phyloP scores from a whole-genome alignment of 2,329 filamentous ascomycete genomes.

The Fonsecaea nubica region DNA sequence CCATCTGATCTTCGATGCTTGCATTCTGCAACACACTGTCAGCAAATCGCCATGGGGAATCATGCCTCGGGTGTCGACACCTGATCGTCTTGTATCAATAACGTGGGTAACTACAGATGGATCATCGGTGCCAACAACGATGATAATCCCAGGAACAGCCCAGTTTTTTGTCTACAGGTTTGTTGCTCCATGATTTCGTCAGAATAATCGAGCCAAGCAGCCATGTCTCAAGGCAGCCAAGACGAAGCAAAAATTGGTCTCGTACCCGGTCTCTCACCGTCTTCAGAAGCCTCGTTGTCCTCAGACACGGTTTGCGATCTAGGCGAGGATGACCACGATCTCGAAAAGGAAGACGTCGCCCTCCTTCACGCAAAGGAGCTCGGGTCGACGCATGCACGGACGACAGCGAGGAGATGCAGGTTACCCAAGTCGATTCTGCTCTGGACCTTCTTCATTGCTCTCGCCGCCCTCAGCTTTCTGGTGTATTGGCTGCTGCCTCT shows the following conservation, averaged over 20 bases:
- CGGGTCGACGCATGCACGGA: not conserved
- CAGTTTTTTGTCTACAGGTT: too few relatives aligned
- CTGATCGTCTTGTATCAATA: too few relatives aligned
- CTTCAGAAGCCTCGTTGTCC: not conserved
- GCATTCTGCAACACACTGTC: too few relatives aligned
- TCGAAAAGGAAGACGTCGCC: not conserved
- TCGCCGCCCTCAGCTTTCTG: not conserved
- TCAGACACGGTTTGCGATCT: not conserved
- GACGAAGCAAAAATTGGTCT: not conserved
- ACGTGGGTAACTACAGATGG: too few relatives aligned
- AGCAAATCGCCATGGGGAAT: too few relatives aligned
- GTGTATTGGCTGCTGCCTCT: slow-evolving; percentile 6
- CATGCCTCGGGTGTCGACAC: too few relatives aligned
- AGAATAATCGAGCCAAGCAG: too few relatives aligned
- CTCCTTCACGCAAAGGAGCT: not conserved
- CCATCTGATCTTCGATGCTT: too few relatives aligned
- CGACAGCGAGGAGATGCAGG: not conserved
- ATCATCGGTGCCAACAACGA: too few relatives aligned
- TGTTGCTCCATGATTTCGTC: too few relatives aligned
- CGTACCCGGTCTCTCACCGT: not conserved
- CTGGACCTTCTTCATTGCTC: slow-evolving; percentile 9
- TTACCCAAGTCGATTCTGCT: not conserved
- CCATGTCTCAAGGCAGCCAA: not conserved
- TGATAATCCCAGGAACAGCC: too few relatives aligned
- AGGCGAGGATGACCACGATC: not conserved